Evolutionary conservation across 139 green algal species (phyloP).

Genomic region (Mychonastes homosphaera): DNA sequence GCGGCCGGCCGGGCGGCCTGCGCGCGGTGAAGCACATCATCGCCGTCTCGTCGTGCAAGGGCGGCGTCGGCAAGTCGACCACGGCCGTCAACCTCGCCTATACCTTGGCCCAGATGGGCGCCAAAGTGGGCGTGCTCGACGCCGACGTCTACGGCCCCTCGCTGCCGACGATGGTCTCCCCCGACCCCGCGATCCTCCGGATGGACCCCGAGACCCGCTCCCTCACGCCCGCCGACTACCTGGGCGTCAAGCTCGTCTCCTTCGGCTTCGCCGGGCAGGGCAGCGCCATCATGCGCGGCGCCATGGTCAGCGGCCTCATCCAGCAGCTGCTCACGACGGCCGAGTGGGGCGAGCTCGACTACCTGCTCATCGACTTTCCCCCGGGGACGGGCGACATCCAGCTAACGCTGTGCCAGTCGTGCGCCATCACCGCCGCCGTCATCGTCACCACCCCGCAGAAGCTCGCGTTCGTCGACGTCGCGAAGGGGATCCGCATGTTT

Average conservation of each 20-base stretch:
- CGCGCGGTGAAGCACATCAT: constrained; percentile 80
- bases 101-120: constrained; percentile 88
- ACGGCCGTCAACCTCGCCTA: constrained; percentile 94
- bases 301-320: constrained; percentile 94
- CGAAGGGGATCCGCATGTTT: constrained; percentile 97
- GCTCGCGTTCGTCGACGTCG: constrained; percentile 97
- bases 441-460: constrained; percentile 98
- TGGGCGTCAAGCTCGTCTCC: constrained; percentile 92
- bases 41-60: constrained; percentile 82
- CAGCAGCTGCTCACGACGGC: constrained; percentile 88
- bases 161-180: constrained; percentile 91
- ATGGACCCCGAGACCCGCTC: constrained; percentile 73
- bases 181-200: constrained; percentile 56
- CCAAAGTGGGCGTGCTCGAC: constrained; percentile 93
- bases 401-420: constrained; percentile 88
- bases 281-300: constrained; percentile 93
- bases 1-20: constrained; percentile 63
- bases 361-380: constrained; percentile 96
- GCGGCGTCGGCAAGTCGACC: constrained; percentile 94
- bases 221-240: constrained; percentile 75
- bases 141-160: constrained; percentile 95
- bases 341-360: constrained; percentile 93
- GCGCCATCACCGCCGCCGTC: constrained; percentile 87
- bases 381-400: constrained; percentile 98
- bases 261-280: constrained; percentile 96